Evolutionary conservation across 345 rosid species (phyloP).

Genomic region (Clausena lansium): DNA sequence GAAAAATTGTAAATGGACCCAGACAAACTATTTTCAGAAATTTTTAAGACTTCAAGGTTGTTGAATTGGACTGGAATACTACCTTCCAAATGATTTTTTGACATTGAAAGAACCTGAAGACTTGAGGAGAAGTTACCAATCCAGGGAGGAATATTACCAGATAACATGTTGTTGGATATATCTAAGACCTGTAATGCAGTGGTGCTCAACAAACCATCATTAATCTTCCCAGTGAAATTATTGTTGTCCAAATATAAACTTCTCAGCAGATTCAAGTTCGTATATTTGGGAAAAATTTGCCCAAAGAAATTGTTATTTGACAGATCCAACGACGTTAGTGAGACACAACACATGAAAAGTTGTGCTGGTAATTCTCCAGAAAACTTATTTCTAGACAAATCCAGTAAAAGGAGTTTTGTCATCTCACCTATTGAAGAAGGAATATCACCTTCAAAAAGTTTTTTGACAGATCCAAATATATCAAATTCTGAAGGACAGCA

Average conservation of each 20-base stretch:
- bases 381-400: neutral
- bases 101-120: neutral
- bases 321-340: too few species aligned
- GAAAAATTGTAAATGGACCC: neutral
- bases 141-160: neutral
- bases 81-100: neutral
- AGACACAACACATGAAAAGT: fast-evolving
- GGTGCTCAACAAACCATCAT: neutral
- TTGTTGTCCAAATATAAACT: neutral
- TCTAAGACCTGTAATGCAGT: fast-evolving
- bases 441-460: neutral
- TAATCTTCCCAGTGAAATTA: neutral
- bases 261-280: neutral
- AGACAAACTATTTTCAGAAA: neutral
- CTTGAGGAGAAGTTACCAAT: neutral
- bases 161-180: neutral
- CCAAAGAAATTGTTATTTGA: neutral
- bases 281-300: too few species aligned
- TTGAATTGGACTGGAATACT: neutral
- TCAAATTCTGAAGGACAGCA: neutral
- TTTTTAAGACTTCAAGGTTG: neutral
- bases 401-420: too few species aligned
- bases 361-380: neutral
- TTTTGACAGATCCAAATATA: neutral
- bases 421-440: neutral